phyloP scores from a whole-genome alignment of 305 asterid genomes.

The Fraxinus albicans region DNA sequence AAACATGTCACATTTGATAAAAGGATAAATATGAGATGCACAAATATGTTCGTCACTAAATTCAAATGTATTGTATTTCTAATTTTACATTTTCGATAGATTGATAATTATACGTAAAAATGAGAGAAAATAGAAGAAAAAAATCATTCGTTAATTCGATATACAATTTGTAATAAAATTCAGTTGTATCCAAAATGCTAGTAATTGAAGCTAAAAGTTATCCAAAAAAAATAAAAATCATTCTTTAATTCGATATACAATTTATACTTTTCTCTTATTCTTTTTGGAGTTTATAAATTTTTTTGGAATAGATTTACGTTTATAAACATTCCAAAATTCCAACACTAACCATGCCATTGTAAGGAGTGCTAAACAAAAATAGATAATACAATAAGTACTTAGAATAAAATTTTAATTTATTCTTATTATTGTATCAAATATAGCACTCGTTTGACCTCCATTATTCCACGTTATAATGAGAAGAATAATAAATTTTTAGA shows the following conservation, averaged over 20 bases:
- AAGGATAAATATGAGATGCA: too few species aligned
- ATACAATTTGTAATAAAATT: background rate
- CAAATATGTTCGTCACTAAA: background rate
- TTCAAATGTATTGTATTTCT: background rate
- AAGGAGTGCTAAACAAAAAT: background rate
- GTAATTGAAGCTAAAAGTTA: too few species aligned
- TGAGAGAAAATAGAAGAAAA: background rate
- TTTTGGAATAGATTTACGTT: background rate
- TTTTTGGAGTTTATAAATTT: background rate
- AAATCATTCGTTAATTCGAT: too few species aligned
- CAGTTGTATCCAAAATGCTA: too few species aligned
- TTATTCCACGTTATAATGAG: too few species aligned
- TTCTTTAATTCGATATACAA: too few species aligned
- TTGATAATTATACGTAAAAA: background rate
- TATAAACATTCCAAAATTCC: background rate
- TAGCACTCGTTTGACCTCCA: too few species aligned
- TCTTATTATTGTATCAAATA: background rate
- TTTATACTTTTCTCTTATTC: background rate
- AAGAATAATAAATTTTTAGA: too few species aligned
- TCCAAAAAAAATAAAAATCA: too few species aligned
- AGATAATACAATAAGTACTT: background rate
- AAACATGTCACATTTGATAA: too few species aligned
- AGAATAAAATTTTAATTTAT: background rate
- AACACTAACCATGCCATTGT: background rate
- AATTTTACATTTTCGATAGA: background rate